Conservation (phyloP, 1,284 basidiomycete genomes). For the Ceratobasidium sp. region DNA sequence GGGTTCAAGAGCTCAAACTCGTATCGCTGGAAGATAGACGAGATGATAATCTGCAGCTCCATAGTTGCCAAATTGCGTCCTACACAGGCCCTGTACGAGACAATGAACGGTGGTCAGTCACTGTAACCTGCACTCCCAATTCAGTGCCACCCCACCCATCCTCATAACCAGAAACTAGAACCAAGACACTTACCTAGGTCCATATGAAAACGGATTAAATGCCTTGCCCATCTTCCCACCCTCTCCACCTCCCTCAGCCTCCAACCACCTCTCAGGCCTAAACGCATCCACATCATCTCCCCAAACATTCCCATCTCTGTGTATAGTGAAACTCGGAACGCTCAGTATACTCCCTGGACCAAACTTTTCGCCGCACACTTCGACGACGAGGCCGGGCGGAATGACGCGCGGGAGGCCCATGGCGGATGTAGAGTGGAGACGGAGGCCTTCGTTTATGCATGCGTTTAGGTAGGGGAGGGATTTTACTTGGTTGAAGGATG, state of each 20-base stretch:
- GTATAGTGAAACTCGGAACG: conserved; percentile 81
- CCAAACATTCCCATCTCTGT: conserved; percentile 76
- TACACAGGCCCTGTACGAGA: conserved; percentile 65
- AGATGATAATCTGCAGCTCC: conserved; percentile 78
- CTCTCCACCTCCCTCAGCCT: conserved; percentile 59
- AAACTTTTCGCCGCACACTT: conserved; percentile 69
- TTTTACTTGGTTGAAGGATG: conserved; percentile 69
- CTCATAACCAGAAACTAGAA: no score
- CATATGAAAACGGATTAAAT: conserved; percentile 77
- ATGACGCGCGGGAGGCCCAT: conserved; percentile 84
- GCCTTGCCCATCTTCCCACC: conserved; percentile 67
- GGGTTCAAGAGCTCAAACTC: conserved; percentile 72
- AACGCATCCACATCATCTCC: conserved; percentile 79
- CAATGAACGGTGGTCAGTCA: no score
- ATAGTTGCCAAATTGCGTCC: conserved; percentile 75
- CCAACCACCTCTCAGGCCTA: conserved; percentile 64
- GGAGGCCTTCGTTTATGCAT: conserved; percentile 83
- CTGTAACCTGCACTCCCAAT: no score
- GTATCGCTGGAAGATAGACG: conserved; percentile 76
- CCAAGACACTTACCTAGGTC: conserved; percentile 60
- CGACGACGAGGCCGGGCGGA: conserved; percentile 71
- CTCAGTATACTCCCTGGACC: conserved; percentile 76
- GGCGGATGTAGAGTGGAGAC: conserved; percentile 74
- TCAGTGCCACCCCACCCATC: conserved; percentile 53
- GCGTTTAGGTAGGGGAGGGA: conserved; percentile 79